Evolutionary conservation across 2,329 filamentous ascomycete species (phyloP).

Genomic region (Endocalyx cinctus): DNA sequence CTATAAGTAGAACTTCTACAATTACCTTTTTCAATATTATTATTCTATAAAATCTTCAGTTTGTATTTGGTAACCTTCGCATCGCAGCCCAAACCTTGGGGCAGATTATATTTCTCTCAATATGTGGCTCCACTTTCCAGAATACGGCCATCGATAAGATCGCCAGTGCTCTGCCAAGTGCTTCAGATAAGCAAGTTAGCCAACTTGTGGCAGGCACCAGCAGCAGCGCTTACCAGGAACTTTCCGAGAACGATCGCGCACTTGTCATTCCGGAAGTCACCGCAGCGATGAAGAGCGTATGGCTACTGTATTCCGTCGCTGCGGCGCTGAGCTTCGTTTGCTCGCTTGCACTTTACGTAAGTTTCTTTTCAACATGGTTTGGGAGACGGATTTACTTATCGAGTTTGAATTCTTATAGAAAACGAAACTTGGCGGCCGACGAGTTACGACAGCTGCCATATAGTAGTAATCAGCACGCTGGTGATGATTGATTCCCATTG

Average conservation of each 20-base stretch:
- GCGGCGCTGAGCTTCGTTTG: conserved; percentile 5
- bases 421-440: too few species aligned
- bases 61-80: too few species aligned
- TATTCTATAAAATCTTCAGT: too few species aligned
- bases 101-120: background rate
- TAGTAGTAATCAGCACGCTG: too few species aligned
- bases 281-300: conserved; percentile 7
- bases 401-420: too few species aligned
- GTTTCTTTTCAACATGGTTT: too few species aligned
- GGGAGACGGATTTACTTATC: too few species aligned
- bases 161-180: background rate
- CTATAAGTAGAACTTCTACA: conserved; percentile 1
- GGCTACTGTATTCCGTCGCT: conserved; percentile 5
- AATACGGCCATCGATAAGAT: background rate
- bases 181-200: conserved; percentile 17
- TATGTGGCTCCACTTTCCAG: background rate
- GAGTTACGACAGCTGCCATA: too few species aligned
- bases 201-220: conserved; percentile 10
- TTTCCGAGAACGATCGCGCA: background rate
- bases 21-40: background rate
- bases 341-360: conserved; percentile 5
- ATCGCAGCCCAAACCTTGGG: background rate
- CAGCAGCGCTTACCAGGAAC: conserved; percentile 4
- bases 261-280: conserved; percentile 5
- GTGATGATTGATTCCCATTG: too few species aligned